Evolutionary conservation across 208 protist species (phyloP).

Genomic region (Leishmania gerbilli): DNA sequence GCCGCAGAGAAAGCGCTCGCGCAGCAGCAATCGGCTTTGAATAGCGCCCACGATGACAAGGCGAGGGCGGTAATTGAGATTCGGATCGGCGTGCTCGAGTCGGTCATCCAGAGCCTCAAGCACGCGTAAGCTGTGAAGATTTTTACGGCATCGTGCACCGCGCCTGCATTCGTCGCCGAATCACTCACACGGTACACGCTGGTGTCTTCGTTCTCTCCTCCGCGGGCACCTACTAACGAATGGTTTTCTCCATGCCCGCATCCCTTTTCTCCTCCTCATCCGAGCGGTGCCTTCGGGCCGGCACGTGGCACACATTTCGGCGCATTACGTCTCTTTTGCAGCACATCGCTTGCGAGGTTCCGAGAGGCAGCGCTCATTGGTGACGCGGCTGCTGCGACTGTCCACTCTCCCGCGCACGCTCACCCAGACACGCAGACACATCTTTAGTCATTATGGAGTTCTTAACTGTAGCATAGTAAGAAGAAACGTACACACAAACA

Average conservation of each 20-base stretch:
- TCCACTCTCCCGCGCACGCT: not conserved
- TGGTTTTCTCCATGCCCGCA: not conserved
- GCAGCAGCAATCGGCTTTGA: constrained; percentile 61
- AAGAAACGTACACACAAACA: not conserved
- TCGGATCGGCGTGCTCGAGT: constrained; percentile 78
- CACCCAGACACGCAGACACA: not conserved
- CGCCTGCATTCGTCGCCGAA: not conserved
- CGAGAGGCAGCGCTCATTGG: not conserved
- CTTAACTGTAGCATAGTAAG: constrained; percentile 34
- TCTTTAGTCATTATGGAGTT: constrained; percentile 28
- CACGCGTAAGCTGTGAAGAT: constrained; percentile 11
- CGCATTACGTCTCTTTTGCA: not conserved
- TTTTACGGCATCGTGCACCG: not conserved
- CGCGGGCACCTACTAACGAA: not conserved
- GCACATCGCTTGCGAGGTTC: not conserved
- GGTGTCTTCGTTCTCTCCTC: not conserved
- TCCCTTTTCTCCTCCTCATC: not conserved
- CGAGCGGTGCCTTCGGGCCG: not conserved
- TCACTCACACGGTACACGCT: not conserved
- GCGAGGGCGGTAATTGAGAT: constrained; percentile 82
- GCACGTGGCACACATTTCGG: too few relatives aligned
- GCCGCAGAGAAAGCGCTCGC: constrained; percentile 83
- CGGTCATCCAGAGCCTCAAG: constrained; percentile 67
- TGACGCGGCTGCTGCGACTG: not conserved
- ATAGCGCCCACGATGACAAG: constrained; percentile 80